These are phyloP conservation scores for Colletotrichum sidae DNA, from an alignment of 2,329 filamentous ascomycete species.

Conservation along the genomic window DNA sequence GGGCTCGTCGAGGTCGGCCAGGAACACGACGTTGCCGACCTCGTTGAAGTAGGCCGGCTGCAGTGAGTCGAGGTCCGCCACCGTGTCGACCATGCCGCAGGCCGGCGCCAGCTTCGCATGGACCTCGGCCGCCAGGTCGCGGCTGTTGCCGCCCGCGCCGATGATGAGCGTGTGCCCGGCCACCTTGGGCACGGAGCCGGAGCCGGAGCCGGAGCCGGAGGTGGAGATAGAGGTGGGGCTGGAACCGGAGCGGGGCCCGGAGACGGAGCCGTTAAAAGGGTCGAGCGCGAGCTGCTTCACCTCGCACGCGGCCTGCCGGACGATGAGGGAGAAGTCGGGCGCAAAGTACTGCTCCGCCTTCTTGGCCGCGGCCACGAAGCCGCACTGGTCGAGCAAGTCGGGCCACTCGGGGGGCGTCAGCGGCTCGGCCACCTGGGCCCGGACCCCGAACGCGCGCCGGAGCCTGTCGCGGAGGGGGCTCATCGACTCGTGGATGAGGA, in stretches of 20 bases:
- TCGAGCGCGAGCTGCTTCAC: slow-evolving; percentile 39
- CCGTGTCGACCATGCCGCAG: slow-evolving; percentile 39
- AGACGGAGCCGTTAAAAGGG: slow-evolving; percentile 29
- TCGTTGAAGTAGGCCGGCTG: slow-evolving; percentile 32
- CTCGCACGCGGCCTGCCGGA: slow-evolving; percentile 49
- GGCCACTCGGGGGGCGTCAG: slow-evolving; percentile 48
- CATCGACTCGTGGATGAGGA: slow-evolving; percentile 41
- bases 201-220: no score
- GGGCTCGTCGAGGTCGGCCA: slow-evolving; percentile 38
- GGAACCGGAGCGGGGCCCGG: no score
- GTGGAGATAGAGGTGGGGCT: no score
- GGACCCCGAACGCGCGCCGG: slow-evolving; percentile 27
- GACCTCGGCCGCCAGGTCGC: slow-evolving; percentile 40
- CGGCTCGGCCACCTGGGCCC: neutral
- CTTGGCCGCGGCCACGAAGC: slow-evolving; percentile 46
- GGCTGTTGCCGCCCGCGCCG: slow-evolving; percentile 40
- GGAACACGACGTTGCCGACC: slow-evolving; percentile 35
- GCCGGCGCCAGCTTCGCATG: slow-evolving; percentile 37
- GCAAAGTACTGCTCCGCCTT: slow-evolving; percentile 48
- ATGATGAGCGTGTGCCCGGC: slow-evolving; percentile 47
- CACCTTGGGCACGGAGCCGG: slow-evolving; percentile 8
- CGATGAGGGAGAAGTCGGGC: slow-evolving; percentile 49
- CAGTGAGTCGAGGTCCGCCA: slow-evolving; percentile 43
- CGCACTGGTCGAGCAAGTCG: slow-evolving; percentile 46
- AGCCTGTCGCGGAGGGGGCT: slow-evolving; percentile 39